Evolutionary conservation across 176 grass and related monocot species (phyloP).

Genomic region (Secale cereale): DNA sequence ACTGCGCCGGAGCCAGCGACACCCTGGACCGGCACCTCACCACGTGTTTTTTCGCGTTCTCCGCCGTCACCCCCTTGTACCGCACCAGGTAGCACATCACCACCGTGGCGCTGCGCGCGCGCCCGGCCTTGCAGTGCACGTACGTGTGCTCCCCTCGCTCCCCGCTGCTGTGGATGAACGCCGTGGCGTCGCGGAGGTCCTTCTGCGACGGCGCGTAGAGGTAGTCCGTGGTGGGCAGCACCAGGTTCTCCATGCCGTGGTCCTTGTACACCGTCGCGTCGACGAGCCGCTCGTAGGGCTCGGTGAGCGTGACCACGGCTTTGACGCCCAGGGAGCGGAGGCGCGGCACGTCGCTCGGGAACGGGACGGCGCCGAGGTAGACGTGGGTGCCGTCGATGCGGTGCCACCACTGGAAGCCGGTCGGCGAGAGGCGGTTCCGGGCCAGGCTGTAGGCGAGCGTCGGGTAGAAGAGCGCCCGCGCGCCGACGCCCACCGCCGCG

Average conservation of each 20-base stretch:
- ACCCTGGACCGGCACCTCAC: background rate
- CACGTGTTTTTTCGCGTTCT: background rate
- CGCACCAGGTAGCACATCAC: background rate
- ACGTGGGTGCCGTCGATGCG: background rate
- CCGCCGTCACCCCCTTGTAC: background rate
- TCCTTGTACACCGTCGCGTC: background rate
- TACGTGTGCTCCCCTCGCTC: background rate
- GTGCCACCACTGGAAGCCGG: background rate
- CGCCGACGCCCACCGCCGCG: constrained; percentile 1
- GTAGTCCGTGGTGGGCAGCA: background rate
- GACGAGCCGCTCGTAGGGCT: background rate
- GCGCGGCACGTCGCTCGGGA: background rate
- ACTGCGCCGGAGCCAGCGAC: background rate
- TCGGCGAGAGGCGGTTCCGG: background rate
- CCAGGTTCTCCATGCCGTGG: background rate
- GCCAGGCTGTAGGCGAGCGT: background rate
- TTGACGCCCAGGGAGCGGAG: background rate
- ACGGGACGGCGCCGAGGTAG: background rate
- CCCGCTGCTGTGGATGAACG: background rate
- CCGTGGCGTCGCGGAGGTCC: background rate
- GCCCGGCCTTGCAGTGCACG: constrained; percentile 5
- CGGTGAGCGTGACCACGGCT: background rate
- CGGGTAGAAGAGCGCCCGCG: background rate
- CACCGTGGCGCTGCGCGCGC: background rate
- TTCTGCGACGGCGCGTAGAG: background rate